Conservation (phyloP, 2,329 filamentous ascomycete genomes). For the Diaporthe longicolla region DNA sequence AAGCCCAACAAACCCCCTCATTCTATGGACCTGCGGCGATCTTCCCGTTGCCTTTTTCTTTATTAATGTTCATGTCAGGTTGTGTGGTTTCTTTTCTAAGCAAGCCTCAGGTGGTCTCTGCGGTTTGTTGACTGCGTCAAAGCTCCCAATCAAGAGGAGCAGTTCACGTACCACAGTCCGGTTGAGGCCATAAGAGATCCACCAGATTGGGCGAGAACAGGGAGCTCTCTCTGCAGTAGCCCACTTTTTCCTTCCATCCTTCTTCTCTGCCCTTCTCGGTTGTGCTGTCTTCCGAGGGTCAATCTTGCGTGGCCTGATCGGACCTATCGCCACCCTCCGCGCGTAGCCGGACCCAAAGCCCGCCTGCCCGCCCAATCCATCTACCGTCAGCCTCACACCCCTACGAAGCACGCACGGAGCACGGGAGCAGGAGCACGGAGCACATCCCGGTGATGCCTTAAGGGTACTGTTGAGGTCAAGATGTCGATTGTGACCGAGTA, state of each 20-base stretch:
- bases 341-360: slow-evolving; percentile 3
- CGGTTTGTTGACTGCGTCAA: slow-evolving; percentile 28
- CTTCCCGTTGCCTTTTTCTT: background rate
- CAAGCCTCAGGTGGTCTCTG: background rate
- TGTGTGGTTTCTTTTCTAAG: slow-evolving; percentile 12
- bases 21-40: slow-evolving; percentile 21
- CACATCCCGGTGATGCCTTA: slow-evolving; percentile 40
- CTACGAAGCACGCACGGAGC: slow-evolving; percentile 7
- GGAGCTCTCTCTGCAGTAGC: slow-evolving; percentile 19
- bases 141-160: slow-evolving; percentile 19
- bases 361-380: slow-evolving; percentile 1
- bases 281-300: slow-evolving; percentile 37
- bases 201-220: slow-evolving; percentile 13
- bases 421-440: slow-evolving; percentile 11
- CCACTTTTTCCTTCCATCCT: slow-evolving; percentile 41
- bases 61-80: slow-evolving; percentile 1
- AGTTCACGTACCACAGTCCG: background rate
- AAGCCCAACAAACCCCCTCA: slow-evolving; percentile 18
- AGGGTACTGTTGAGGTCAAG: slow-evolving; percentile 40
- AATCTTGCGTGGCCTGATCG: slow-evolving; percentile 42
- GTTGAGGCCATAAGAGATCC: slow-evolving; percentile 13
- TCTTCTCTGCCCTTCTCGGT: slow-evolving; percentile 37
- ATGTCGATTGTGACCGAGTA: slow-evolving; percentile 65
- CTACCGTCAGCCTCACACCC: slow-evolving; percentile 27
- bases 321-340: slow-evolving; percentile 34